A percentile compares a stretch with the other conserved stretches of the same genome.
phyloP scores from a whole-genome alignment of 2,329 filamentous ascomycete genomes.

The Cytospora piceae region DNA sequence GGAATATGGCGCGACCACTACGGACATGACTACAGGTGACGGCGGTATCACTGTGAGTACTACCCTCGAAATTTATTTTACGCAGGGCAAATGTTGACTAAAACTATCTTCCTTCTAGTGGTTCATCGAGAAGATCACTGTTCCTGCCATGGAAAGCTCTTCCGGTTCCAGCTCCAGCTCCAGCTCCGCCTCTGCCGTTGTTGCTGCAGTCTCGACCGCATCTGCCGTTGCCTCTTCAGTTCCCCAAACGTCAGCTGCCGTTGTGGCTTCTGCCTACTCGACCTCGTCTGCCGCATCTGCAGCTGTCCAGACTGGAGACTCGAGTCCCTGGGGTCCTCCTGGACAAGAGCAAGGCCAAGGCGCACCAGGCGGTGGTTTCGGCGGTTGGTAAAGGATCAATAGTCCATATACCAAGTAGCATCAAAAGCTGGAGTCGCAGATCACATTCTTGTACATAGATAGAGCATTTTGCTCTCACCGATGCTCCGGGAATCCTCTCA shows the following conservation, averaged over 20 bases:
- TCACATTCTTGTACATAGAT: not conserved
- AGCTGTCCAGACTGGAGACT: not conserved
- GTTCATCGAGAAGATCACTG: conserved; percentile 30
- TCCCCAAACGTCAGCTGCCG: not conserved
- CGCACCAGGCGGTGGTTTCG: not conserved
- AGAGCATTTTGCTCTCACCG: not conserved
- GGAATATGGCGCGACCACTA: conserved; percentile 9
- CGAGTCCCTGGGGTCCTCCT: not conserved
- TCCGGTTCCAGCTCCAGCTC: not conserved
- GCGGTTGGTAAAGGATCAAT: not conserved
- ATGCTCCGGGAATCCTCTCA: not conserved
- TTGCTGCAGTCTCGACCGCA: not conserved
- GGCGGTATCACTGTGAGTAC: conserved; percentile 26
- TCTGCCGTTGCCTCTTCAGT: not conserved
- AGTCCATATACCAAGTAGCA: not conserved
- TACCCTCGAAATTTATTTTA: no score
- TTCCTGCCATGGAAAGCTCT: conserved; percentile 15
- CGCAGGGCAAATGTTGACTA: not conserved
- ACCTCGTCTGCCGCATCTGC: not conserved
- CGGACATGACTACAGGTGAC: conserved; percentile 12
- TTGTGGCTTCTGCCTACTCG: not conserved
- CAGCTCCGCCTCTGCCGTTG: not conserved
- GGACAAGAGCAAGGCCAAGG: not conserved
- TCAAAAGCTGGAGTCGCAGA: not conserved
- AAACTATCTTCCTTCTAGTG: not conserved